These are phyloP conservation scores for Cladobotryum protrusum DNA, from an alignment of 2,329 filamentous ascomycete genomes.

Conservation along the genomic window DNA sequence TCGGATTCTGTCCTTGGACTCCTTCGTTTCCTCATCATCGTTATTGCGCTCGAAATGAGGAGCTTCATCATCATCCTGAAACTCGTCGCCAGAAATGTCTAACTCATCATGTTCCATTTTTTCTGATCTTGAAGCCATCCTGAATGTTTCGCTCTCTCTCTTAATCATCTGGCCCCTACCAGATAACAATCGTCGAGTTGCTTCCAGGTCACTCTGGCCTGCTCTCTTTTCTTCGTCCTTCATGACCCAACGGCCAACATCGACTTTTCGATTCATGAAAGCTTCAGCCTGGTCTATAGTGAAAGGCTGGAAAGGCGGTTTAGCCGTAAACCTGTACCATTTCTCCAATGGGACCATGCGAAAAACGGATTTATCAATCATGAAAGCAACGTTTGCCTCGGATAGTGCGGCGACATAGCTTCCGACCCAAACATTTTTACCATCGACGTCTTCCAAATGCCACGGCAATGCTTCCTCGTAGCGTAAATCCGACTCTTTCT, in stretches of 20 bases:
- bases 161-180: constrained; percentile 55
- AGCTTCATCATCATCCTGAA: constrained; percentile 84
- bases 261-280: constrained; percentile 71
- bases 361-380: constrained; percentile 64
- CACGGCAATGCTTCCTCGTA: constrained; percentile 96
- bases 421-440: constrained; percentile 89
- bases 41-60: constrained; percentile 70
- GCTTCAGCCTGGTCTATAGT: constrained; percentile 81
- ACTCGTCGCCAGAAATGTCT: constrained; percentile 64
- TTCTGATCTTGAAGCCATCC: constrained; percentile 54
- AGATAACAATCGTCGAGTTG: constrained; percentile 46
- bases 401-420: constrained; percentile 86
- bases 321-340: constrained; percentile 83
- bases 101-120: constrained; percentile 65
- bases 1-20: constrained; percentile 65
- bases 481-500: constrained; percentile 63
- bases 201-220: constrained; percentile 53
- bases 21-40: constrained; percentile 73
- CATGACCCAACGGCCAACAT: constrained; percentile 76
- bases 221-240: constrained; percentile 55
- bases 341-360: constrained; percentile 90
- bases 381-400: constrained; percentile 73
- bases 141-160: constrained; percentile 60
- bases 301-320: constrained; percentile 71
- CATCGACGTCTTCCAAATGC: constrained; percentile 95